phyloP scores from a whole-genome alignment of 352 stramenopile genomes.

The Phytophthora idaei region DNA sequence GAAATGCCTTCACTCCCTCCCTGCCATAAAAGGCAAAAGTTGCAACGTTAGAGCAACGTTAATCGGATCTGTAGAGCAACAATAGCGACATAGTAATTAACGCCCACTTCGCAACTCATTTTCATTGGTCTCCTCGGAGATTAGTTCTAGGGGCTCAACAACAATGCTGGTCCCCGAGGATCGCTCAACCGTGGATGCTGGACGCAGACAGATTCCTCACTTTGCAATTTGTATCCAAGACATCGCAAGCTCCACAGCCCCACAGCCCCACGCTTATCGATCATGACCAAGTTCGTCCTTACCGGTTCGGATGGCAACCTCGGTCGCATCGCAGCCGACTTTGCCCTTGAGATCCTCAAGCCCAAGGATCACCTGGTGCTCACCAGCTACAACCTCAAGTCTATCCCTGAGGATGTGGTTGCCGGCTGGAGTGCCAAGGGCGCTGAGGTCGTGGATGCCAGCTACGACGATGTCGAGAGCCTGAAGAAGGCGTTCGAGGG shows the following conservation, averaged over 20 bases:
- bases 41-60: no score
- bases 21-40: no score
- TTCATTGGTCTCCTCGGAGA: background rate
- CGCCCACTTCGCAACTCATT: background rate
- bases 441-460: slow-evolving; percentile 19
- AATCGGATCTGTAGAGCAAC: no score
- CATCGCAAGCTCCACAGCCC: background rate
- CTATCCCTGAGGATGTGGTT: slow-evolving; percentile 24
- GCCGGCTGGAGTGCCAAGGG: slow-evolving; percentile 21
- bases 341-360: slow-evolving; percentile 28
- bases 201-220: background rate
- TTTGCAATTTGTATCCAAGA: slow-evolving; percentile 1
- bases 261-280: background rate
- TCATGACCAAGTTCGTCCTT: slow-evolving; percentile 34
- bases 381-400: slow-evolving; percentile 36
- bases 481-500: slow-evolving; percentile 31
- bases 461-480: slow-evolving; percentile 27
- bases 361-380: slow-evolving; percentile 27
- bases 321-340: slow-evolving; percentile 29
- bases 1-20: no score
- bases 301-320: slow-evolving; percentile 37
- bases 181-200: background rate
- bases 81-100: no score
- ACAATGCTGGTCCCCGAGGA: background rate
- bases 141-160: background rate